Evolutionary conservation across 208 protist genomes (phyloP), one percentile per base, ranked within the genome.

Genomic region (Entamoeba dispar): DNA sequence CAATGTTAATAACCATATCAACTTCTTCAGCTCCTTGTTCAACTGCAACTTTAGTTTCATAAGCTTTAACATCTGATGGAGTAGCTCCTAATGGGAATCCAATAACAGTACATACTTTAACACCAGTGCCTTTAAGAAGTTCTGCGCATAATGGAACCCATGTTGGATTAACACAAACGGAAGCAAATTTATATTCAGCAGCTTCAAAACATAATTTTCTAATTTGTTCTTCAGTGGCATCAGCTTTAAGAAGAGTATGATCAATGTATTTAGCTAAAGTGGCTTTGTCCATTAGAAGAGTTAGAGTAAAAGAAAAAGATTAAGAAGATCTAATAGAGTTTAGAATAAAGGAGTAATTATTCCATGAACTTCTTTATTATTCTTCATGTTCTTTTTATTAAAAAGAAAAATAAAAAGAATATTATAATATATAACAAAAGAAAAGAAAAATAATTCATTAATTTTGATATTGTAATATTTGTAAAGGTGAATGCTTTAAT

Each of bases 1-100:
- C 97, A 31, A 98, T 94, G 94, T 98, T 98, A 47, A 98, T 94
- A 43, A 98, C 97, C 97, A 98, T 97, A 94, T 98, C 97, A 43
- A 98, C 95, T 92, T 98, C 97, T 31, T 95, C 55, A 4, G 96
- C 97, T n/a, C 97, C 97, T 22, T 95, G 47, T 47, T 92, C 69
- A 4, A 98, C 94, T 47, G 94, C 94, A 51, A 96, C 94, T 49
- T 73, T 77, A 10, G 97, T 96, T 94, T 98, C 97, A 3, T 95
- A 95, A 1, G 94, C 96, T 94, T 98, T 98, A 91, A 96, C 95
- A 14, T 93, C 93, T 0, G 96, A 93, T 0, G 95, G 96, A 94
- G 95, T 97, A 91, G 97, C 95, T 12, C 97, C 97, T 17, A 98
- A 96, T 0, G 97, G 97, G 94, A 98, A 98, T 27, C 97, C 97